Conservation (phyloP, 371 early-diverging fungal genomes). For the Mucor mucedo region DNA sequence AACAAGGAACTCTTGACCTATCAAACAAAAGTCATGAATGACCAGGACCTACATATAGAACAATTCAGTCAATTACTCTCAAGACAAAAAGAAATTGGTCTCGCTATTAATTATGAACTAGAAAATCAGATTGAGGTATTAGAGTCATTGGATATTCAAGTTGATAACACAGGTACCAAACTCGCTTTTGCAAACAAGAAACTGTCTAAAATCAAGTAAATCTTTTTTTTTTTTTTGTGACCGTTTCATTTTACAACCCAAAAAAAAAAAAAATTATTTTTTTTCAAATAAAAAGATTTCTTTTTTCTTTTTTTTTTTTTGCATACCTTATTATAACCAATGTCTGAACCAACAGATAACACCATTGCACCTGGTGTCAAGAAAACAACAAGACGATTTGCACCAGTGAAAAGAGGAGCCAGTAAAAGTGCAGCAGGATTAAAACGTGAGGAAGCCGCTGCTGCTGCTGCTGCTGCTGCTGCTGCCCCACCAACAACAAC, state of each 20-base stretch:
- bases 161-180: slow-evolving; percentile 71
- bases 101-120: slow-evolving; percentile 84
- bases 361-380: slow-evolving; percentile 35
- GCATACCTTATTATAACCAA: not conserved
- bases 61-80: slow-evolving; percentile 72
- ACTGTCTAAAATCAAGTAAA: slow-evolving; percentile 35
- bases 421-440: slow-evolving; percentile 14
- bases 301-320: slow-evolving; percentile 1
- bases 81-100: slow-evolving; percentile 84
- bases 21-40: slow-evolving; percentile 77
- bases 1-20: slow-evolving; percentile 74
- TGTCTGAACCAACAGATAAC: slow-evolving; percentile 19
- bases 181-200: slow-evolving; percentile 77
- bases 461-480: slow-evolving; percentile 3
- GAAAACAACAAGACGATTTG: slow-evolving; percentile 46
- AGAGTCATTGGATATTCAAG: slow-evolving; percentile 79
- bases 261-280: not conserved
- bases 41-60: slow-evolving; percentile 81
- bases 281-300: not conserved
- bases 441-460: slow-evolving; percentile 19
- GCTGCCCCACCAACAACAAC: not conserved
- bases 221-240: too few species aligned
- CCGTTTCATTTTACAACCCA: too few species aligned
- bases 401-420: slow-evolving; percentile 35
- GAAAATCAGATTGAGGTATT: slow-evolving; percentile 85